phyloP scores from a whole-genome alignment of 441 rosid genomes.

The Populus hybrid region DNA sequence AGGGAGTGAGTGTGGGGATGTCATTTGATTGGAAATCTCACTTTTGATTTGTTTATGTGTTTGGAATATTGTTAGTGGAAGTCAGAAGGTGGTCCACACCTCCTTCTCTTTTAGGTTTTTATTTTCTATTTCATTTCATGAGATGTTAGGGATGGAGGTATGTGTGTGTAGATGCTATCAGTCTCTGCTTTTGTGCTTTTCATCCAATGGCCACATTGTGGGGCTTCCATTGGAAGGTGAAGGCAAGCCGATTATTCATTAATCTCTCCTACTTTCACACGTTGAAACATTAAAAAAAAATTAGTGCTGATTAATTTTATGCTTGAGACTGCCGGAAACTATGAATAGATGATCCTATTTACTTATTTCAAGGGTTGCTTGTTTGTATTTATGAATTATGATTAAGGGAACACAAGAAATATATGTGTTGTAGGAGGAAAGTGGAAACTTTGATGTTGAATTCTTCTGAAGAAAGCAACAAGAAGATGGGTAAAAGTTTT shows the following conservation, averaged over 20 bases:
- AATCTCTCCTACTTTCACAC: not conserved
- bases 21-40: slow-evolving; percentile 60
- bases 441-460: not conserved
- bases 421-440: not conserved
- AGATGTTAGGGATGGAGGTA: slow-evolving; percentile 4
- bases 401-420: not conserved
- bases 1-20: slow-evolving; percentile 49
- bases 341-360: not conserved
- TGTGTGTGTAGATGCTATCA: slow-evolving; percentile 25
- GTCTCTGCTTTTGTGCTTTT: slow-evolving; percentile 34
- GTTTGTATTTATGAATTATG: not conserved
- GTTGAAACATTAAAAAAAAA: too few relatives aligned
- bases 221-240: slow-evolving; percentile 46
- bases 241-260: slow-evolving; percentile 10
- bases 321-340: not conserved
- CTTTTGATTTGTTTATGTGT: slow-evolving; percentile 58
- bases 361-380: not conserved
- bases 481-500: not conserved
- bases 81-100: slow-evolving; percentile 61
- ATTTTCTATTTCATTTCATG: not conserved
- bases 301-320: too few relatives aligned
- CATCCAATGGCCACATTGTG: slow-evolving; percentile 49
- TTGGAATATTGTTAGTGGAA: slow-evolving; percentile 95
- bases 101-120: slow-evolving; percentile 18
- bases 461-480: not conserved